Base-by-base conservation (phyloP, 2,329 filamentous ascomycete genomes). In the Penicillium psychrosexuale region DNA sequence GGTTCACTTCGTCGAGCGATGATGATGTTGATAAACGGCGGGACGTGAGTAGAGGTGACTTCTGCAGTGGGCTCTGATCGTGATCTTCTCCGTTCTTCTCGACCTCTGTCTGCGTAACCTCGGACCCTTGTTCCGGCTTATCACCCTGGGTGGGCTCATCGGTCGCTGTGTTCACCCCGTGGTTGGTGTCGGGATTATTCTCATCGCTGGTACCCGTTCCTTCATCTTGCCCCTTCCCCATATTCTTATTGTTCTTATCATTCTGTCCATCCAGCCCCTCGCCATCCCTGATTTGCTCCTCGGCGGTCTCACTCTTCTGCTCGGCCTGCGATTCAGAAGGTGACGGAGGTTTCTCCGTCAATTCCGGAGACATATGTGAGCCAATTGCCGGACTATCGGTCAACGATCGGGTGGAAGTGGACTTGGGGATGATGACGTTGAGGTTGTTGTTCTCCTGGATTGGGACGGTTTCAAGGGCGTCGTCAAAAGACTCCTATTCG, bases 401-500 rank as follows among this genome's bases (percentile, higher is more conserved):
- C 55, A 91, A 74, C 27, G 87, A 90, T 57, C 87, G 83, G 49
- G 83, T 78, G 33, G 84, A 86, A 43, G 78, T 74, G 43, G 67
- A 72, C 49, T 66, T 62, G 43, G 70, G 69, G 22, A 73, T 67
- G 36, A 67, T 64, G 51, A 69, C 61, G 40, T 63, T 64, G 43
- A 69, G 63, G 42, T 24, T 50, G 47, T 31, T 50, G 47, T 59
- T 68, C 22, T 67, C 64, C 47, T 60, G 57, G 55, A 64, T 56
- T 53, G 61, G 61, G 63, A 69, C 58, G 63, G 71, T 60, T 72
- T 78, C 67, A 80, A 83, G 72, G 52, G 90, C 91, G 79, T 96
- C 91, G 76, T 96, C 90, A 68, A 95, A 96, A 15, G 83, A 83
- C 66, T 92, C 87, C 87, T 90, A 69, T 19, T 55, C 38, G 28